Evolutionary conservation across 805 yeast genomes (phyloP).

Genomic region (Starmera dryadoides): DNA sequence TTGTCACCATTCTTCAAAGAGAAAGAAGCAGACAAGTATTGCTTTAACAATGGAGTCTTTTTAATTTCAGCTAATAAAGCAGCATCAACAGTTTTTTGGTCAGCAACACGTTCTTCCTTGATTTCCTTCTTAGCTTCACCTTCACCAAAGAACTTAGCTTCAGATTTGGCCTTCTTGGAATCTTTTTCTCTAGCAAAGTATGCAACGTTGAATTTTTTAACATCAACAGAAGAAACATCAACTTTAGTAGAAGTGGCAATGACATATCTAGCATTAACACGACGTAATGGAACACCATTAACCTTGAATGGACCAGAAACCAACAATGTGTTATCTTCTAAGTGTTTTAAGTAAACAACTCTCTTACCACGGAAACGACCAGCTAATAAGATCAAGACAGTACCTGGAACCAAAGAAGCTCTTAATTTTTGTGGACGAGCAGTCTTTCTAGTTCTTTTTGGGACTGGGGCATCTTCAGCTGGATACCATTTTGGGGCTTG

Average conservation of each 20-base stretch:
- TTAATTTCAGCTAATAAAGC: constrained; percentile 89
- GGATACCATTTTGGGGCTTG: constrained; percentile 91
- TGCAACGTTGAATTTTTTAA: constrained; percentile 84
- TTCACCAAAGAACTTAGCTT: constrained; percentile 84
- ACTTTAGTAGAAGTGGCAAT: constrained; percentile 97
- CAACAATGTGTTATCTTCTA: constrained; percentile 96
- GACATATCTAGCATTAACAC: constrained; percentile 98
- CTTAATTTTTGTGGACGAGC: constrained; percentile 92
- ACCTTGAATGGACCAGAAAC: constrained; percentile 99
- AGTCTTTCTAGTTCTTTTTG: constrained; percentile 86
- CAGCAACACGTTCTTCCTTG: constrained; percentile 90
- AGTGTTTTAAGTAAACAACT: constrained; percentile 93
- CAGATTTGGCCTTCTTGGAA: constrained; percentile 76
- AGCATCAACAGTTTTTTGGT: constrained; percentile 93
- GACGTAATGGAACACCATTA: constrained; percentile 99
- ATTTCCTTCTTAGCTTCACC: constrained; percentile 75
- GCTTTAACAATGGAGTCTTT: constrained; percentile 95
- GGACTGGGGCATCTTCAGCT: constrained; percentile 83
- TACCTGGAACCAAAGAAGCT: constrained; percentile 94
- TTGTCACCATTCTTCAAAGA: constrained; percentile 97
- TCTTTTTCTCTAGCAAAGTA: constrained; percentile 96
- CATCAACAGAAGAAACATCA: constrained; percentile 71
- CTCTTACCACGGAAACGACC: constrained; percentile 99
- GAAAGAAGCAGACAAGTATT: constrained; percentile 93
- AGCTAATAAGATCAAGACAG: constrained; percentile 93